Conservation (phyloP, 169 alveolate species). For the Plasmodium vivax region DNA sequence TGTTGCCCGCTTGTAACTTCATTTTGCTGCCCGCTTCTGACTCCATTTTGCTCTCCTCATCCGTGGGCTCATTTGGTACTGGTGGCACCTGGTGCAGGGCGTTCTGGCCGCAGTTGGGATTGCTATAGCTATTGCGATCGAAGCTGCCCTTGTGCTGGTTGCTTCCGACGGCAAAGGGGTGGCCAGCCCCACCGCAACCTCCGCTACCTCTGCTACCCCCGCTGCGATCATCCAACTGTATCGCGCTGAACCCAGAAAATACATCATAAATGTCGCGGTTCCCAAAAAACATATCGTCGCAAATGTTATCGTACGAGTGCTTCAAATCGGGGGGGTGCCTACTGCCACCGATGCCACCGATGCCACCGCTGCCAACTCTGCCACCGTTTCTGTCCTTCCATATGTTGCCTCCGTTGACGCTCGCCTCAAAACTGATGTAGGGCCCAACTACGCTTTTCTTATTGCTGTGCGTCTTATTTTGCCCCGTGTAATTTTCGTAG, state of each 20-base stretch:
- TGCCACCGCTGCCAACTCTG: not conserved
- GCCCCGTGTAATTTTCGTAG: not conserved
- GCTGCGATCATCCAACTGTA: not conserved
- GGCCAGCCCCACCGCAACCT: not conserved
- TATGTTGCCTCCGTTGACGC: not conserved
- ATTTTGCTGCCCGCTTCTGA: not conserved
- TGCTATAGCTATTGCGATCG: not conserved
- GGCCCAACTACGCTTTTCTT: not conserved
- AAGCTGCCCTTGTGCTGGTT: not conserved
- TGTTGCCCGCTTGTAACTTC: not conserved
- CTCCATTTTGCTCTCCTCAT: not conserved
- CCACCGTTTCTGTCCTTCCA: not conserved
- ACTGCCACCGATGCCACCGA: not conserved
- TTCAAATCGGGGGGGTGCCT: not conserved
- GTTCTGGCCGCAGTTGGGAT: not conserved
- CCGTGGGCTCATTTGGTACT: not conserved
- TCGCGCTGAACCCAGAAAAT: conserved; percentile 26
- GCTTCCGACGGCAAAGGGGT: not conserved
- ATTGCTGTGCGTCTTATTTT: not conserved
- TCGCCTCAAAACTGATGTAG: not conserved
- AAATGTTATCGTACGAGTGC: conserved; percentile 31
- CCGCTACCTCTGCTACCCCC: not conserved
- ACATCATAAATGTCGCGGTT: conserved; percentile 48
- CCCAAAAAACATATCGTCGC: conserved; percentile 64
- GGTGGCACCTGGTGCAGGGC: not conserved